A percentile compares a stretch with the other conserved stretches of the same genome.
These are phyloP conservation scores for barley (Hordeum vulgare) DNA, from an alignment of 176 grass and related monocot genomes.

Conservation along the genomic window DNA sequence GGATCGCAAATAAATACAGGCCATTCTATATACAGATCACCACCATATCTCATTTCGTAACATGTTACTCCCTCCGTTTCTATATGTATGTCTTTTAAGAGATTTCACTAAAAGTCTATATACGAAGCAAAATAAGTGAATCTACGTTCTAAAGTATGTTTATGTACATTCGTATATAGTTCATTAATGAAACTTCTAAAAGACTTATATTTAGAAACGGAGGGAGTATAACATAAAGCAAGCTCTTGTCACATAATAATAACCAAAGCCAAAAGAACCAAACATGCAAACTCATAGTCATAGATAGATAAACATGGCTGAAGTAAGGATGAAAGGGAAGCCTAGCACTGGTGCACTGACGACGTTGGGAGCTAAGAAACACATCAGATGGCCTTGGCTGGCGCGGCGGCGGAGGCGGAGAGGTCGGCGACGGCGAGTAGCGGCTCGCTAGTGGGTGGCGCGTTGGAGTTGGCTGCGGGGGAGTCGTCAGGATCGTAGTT, in stretches of 20 bases:
- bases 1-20: background rate
- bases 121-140: too few relatives aligned
- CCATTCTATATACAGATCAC: background rate
- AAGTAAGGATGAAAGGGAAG: background rate
- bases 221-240: background rate
- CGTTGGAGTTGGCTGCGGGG: background rate
- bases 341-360: background rate
- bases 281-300: background rate
- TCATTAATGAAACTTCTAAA: too few relatives aligned
- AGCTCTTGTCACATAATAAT: background rate
- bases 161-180: too few relatives aligned
- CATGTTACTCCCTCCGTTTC: too few relatives aligned
- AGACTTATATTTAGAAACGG: too few relatives aligned
- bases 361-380: background rate
- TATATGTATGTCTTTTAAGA: too few relatives aligned
- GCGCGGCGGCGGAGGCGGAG: constrained; percentile 19
- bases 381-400: constrained; percentile 44
- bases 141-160: too few relatives aligned
- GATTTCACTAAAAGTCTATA: too few relatives aligned
- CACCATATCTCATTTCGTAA: background rate
- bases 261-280: constrained; percentile 17
- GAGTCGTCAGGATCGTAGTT: constrained; percentile 64
- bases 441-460: constrained; percentile 22
- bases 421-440: constrained; percentile 44
- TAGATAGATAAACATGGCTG: background rate